phyloP scores from a whole-genome alignment of 2,329 filamentous ascomycete species.

The Coleophoma eucalyptorum region DNA sequence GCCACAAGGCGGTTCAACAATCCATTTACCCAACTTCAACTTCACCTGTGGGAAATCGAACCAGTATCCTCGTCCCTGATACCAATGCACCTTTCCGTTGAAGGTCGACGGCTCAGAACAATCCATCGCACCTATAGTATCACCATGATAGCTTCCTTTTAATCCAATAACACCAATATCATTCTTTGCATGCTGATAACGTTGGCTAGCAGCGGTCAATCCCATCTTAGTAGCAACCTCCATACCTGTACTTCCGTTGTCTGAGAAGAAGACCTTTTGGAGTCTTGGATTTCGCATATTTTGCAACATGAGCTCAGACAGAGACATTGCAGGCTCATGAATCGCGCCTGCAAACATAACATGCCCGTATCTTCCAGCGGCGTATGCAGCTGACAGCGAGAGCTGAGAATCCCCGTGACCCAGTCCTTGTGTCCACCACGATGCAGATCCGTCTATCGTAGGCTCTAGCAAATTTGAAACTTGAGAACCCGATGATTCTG shows the following conservation, averaged over 20 bases:
- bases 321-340: conserved; percentile 70
- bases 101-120: conserved; percentile 72
- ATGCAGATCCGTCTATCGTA: conserved; percentile 79
- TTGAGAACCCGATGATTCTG: background rate
- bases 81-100: conserved; percentile 86
- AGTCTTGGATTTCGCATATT: conserved; percentile 61
- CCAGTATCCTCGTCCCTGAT: conserved; percentile 74
- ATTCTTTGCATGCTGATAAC: conserved; percentile 59
- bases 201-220: conserved; percentile 60
- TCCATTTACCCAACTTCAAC: conserved; percentile 64
- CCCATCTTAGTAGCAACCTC: conserved; percentile 88
- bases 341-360: conserved; percentile 82
- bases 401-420: conserved; percentile 74
- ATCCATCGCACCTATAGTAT: conserved; percentile 88
- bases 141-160: conserved; percentile 80
- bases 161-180: conserved; percentile 69
- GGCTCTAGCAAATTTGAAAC: conserved; percentile 46
- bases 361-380: conserved; percentile 80
- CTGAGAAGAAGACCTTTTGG: conserved; percentile 73
- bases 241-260: conserved; percentile 79
- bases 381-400: conserved; percentile 72
- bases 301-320: conserved; percentile 62
- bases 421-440: conserved; percentile 89
- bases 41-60: conserved; percentile 73
- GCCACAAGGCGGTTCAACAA: conserved; percentile 34